Percentiles rank a stretch among this genome's conserved stretches.
phyloP scores from a whole-genome alignment of 495 filamentous ascomycete species.

The Penicillium longicatenatum region DNA sequence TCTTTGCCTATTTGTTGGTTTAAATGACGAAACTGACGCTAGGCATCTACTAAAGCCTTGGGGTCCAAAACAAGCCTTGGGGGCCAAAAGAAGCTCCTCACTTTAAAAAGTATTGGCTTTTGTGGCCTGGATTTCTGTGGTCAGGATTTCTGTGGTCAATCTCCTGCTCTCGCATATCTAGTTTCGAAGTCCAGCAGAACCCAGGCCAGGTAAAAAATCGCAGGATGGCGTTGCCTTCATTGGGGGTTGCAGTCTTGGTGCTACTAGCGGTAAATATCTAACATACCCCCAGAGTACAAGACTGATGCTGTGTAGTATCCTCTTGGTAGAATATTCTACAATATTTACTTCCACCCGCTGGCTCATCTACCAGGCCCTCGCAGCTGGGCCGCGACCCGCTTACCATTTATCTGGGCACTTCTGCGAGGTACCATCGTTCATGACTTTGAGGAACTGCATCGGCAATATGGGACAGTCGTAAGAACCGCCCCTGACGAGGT shows the following conservation, averaged over 20 bases:
- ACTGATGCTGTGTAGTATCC: not conserved
- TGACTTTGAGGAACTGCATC: slow-evolving; percentile 3
- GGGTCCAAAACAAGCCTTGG: too few species aligned
- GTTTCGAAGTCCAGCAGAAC: not conserved
- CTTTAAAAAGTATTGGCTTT: too few species aligned
- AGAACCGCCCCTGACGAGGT: not conserved
- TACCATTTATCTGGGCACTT: slow-evolving; percentile 5
- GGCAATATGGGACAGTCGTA: not conserved
- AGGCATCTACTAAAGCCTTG: too few species aligned
- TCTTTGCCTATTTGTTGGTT: too few species aligned
- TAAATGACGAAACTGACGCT: not conserved
- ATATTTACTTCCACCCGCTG: slow-evolving; percentile 10
- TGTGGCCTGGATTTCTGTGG: too few species aligned
- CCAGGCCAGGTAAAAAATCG: not conserved
- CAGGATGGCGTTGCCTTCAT: not conserved
- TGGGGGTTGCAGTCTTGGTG: not conserved
- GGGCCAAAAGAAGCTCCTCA: too few species aligned
- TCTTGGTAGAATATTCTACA: slow-evolving; percentile 1
- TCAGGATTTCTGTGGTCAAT: too few species aligned
- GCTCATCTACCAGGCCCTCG: slow-evolving; percentile 6
- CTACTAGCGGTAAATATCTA: not conserved
- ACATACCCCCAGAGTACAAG: not conserved
- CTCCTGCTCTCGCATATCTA: not conserved
- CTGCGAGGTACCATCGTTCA: not conserved
- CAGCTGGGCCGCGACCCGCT: slow-evolving; percentile 3